These are phyloP conservation scores for Metschnikowia continentalis DNA, from an alignment of 805 yeast species.

Conservation along the genomic window DNA sequence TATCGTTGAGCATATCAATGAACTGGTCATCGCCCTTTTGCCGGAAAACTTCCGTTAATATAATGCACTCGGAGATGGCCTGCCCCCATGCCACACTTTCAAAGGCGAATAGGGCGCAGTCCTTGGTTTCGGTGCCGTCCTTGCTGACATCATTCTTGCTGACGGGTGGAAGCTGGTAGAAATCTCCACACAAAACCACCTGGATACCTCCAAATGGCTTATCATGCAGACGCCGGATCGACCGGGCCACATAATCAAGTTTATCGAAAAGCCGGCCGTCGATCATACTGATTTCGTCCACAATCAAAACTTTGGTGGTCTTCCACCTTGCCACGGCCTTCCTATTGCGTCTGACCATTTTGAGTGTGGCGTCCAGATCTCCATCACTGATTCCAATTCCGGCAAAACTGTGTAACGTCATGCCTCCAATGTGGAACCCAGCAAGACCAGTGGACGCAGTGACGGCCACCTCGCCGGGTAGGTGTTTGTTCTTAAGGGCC, in stretches of 20 bases:
- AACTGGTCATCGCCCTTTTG: conserved; percentile 78
- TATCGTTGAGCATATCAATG: conserved; percentile 72
- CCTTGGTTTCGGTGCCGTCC: conserved; percentile 18
- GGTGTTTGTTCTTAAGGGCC: conserved; percentile 29
- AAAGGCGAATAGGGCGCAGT: conserved; percentile 57
- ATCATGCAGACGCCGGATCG: conserved; percentile 42
- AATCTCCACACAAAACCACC: conserved; percentile 87
- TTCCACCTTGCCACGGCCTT: conserved; percentile 56
- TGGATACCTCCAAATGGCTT: conserved; percentile 94
- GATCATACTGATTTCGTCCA: conserved; percentile 95
- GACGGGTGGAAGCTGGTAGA: conserved; percentile 94
- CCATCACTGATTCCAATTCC: conserved; percentile 80
- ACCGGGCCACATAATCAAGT: conserved; percentile 64
- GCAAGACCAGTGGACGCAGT: conserved; percentile 97
- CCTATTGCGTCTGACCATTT: conserved; percentile 45
- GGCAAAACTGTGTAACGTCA: conserved; percentile 78
- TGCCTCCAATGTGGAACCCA: conserved; percentile 90
- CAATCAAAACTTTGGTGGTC: conserved; percentile 61
- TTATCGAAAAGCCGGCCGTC: conserved; percentile 76
- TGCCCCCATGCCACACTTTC: conserved; percentile 67
- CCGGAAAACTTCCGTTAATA: conserved; percentile 78
- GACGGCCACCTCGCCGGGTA: conserved; percentile 58
- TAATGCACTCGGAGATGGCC: conserved; percentile 59
- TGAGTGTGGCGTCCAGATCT: conserved; percentile 40
- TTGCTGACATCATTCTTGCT: conserved; percentile 30